A percentile compares a stretch with the other conserved stretches of the same genome.
Conservation (phyloP, 805 yeast species). For the Clavispora vitiphila region DNA sequence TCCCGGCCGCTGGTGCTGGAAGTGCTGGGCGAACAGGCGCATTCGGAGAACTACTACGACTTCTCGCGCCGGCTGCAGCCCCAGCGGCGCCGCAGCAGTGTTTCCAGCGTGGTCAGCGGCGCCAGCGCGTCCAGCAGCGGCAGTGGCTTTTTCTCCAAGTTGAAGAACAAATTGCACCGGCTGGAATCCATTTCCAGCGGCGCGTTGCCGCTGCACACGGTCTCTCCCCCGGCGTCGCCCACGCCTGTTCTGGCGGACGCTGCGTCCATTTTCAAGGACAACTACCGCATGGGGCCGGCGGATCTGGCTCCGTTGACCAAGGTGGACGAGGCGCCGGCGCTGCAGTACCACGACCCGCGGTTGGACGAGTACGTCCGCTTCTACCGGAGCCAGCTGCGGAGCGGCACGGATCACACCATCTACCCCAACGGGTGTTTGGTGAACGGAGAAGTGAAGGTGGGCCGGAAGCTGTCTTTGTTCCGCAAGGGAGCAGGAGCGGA, state of each 20-base stretch:
- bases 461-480: background rate
- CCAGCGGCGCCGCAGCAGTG: slow-evolving; percentile 14
- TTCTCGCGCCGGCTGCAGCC: background rate
- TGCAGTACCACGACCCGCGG: slow-evolving; percentile 23
- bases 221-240: slow-evolving; percentile 1
- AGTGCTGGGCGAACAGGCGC: slow-evolving; percentile 20
- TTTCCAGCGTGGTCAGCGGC: slow-evolving; percentile 11
- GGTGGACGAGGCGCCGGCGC: background rate
- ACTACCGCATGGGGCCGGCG: slow-evolving; percentile 10
- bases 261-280: slow-evolving; percentile 13
- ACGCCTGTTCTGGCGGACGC: slow-evolving; percentile 1
- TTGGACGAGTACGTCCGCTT: slow-evolving; percentile 33
- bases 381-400: slow-evolving; percentile 19
- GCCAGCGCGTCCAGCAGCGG: slow-evolving; percentile 12
- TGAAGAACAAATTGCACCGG: slow-evolving; percentile 29
- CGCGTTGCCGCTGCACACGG: slow-evolving; percentile 2
- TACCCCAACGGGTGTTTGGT: background rate
- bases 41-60: slow-evolving; percentile 1
- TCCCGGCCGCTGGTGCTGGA: slow-evolving; percentile 31
- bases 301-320: background rate
- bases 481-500: background rate
- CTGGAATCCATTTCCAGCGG: slow-evolving; percentile 6
- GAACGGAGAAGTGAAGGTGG: background rate
- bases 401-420: background rate
- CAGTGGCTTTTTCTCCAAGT: slow-evolving; percentile 30